These are phyloP conservation scores for Quambalaria eucalypti DNA, from an alignment of 1,284 basidiomycete species.

Conservation along the genomic window DNA sequence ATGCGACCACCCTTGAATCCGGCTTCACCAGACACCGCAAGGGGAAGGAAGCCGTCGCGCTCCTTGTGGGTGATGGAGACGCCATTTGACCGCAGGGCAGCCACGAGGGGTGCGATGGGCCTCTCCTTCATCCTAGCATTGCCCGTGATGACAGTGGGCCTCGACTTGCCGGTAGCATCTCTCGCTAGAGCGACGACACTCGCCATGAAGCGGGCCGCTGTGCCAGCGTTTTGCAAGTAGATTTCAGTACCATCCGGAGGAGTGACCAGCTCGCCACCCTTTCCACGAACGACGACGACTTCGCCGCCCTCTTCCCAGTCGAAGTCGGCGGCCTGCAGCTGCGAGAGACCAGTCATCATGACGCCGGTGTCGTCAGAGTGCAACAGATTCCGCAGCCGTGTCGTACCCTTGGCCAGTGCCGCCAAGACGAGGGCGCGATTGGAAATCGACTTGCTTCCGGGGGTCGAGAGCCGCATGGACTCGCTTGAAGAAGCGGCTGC, in stretches of 20 bases:
- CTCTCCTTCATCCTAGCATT: slow-evolving; percentile 99
- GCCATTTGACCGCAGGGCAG: slow-evolving; percentile 76
- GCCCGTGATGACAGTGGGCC: slow-evolving; percentile 65
- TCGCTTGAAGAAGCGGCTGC: not conserved
- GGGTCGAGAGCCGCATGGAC: slow-evolving; percentile 74
- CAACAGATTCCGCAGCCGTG: slow-evolving; percentile 76
- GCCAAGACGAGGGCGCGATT: slow-evolving; percentile 91
- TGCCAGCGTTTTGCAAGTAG: slow-evolving; percentile 95
- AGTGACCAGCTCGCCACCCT: slow-evolving; percentile 61
- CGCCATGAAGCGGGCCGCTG: slow-evolving; percentile 93
- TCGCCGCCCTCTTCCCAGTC: slow-evolving; percentile 88
- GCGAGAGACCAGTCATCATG: slow-evolving; percentile 89
- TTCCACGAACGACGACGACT: slow-evolving; percentile 83
- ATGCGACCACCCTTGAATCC: slow-evolving; percentile 77
- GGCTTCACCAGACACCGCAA: slow-evolving; percentile 56
- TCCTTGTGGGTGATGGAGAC: slow-evolving; percentile 70
- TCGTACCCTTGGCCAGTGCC: slow-evolving; percentile 78
- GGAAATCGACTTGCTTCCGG: slow-evolving; percentile 92
- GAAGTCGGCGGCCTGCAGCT: slow-evolving; percentile 67
- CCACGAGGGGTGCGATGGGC: slow-evolving; percentile 84
- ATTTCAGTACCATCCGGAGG: slow-evolving; percentile 62
- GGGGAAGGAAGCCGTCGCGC: slow-evolving; percentile 73
- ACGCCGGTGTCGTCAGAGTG: slow-evolving; percentile 98
- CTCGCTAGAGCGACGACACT: slow-evolving; percentile 73
- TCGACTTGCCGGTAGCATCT: slow-evolving; percentile 14